These are phyloP conservation scores for Bremia lactucae DNA, from an alignment of 352 stramenopile species.

Conservation along the genomic window DNA sequence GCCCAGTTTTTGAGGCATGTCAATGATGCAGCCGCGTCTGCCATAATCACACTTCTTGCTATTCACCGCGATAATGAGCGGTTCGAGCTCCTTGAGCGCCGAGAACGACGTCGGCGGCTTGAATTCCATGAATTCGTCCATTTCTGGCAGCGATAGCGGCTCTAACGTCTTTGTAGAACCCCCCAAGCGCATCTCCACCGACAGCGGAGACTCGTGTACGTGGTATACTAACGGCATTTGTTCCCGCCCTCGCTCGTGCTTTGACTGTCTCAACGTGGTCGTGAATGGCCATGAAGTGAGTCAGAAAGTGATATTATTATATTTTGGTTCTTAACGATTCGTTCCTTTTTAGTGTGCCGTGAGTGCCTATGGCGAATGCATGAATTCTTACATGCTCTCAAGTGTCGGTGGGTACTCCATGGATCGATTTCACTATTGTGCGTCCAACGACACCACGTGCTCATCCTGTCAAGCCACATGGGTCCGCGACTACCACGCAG, in stretches of 20 bases:
- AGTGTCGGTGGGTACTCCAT: conserved; percentile 17
- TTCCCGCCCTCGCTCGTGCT: conserved; percentile 20
- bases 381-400: conserved; percentile 17
- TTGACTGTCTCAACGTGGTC: conserved; percentile 27
- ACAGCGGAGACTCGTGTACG: conserved; percentile 22
- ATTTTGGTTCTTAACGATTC: not conserved
- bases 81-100: conserved; percentile 5
- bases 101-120: conserved; percentile 5
- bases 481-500: conserved; percentile 7
- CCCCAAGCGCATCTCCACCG: conserved; percentile 8
- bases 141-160: not conserved
- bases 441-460: conserved; percentile 19
- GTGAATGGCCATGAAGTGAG: conserved; percentile 21
- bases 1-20: no score
- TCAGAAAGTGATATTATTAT: not conserved
- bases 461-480: conserved; percentile 16
- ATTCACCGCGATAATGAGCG: no score
- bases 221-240: conserved; percentile 25
- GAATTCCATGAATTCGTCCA: conserved; percentile 8
- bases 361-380: conserved; percentile 21
- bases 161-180: conserved; percentile 12
- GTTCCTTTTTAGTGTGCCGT: conserved; percentile 19
- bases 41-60: no score
- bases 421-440: conserved; percentile 31
- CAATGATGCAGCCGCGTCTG: no score